Evolutionary conservation across 148 eudicot species (phyloP), one percentile per base, ranked within the genome.

Genomic region (Persicaria maculosa): DNA sequence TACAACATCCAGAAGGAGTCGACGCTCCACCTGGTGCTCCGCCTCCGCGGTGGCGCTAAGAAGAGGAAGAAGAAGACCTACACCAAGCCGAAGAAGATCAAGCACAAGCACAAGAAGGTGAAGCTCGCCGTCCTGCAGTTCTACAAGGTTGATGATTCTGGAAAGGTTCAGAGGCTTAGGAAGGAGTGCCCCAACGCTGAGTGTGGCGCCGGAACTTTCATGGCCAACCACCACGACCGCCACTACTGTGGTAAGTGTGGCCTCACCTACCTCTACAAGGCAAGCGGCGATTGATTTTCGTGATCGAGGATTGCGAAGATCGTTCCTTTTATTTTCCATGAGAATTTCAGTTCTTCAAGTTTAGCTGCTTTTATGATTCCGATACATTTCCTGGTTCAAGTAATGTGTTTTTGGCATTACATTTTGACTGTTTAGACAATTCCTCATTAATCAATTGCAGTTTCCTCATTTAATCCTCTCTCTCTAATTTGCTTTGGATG

Each of bases 1-100:
- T 71, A 71, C 73, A 71, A 71, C 73, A 71, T 71, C 73, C 73
- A 71, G 73, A 71, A 71, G 73, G 73, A 71, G 16, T 71, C 73
- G 54, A 71, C 73, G 14, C 73, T 71, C 3, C 73, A 71, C 73
- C 53, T 71, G 9, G 73, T 71, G 16, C 73, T 71, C 36, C 73
- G 73, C 4, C 73, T 71, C 53, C 73, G 73, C 19, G 73, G 73
- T 46, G 73, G 73, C 1, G 73, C 73, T 2, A 71, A 71, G 73
- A 71, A 71, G 54, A 71, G 73, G 54, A 71, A 71, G 73, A 71
- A 71, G 73, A 71, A 71, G 73, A 71, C 73, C 73, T 71, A 71
- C 73, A 71, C 73, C 73, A 71, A 71, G 73, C 73, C 73, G 15
- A 71, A 71, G 54, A 71, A 71, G 73, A 71, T 71, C 73, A 71